Evolutionary conservation across 176 grass and related monocot species (phyloP), one percentile per base, ranked within the genome.

Genomic region (Bonia amplexicaulis): DNA sequence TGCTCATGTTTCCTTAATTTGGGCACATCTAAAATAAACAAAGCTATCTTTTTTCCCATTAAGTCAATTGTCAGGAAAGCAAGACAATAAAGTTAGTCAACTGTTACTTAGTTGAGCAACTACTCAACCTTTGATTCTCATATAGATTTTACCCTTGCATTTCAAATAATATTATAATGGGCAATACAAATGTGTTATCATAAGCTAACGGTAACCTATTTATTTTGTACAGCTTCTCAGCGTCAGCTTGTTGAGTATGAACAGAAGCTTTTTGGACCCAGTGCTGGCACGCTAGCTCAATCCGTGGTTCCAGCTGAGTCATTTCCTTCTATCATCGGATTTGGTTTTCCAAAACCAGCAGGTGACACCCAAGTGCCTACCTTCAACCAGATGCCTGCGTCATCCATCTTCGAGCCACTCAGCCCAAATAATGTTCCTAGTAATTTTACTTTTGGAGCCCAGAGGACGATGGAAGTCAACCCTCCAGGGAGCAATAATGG

Each of bases 231-330:
- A 92, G 94, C 78, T 79, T 84, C 69, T 33, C 89, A 90, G 87
- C 60, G 86, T 17, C 86, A 91, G 82, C 90, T 96, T 49, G 48
- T 89, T 31, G 86, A 91, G 80, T 96, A 93, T 23, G 91, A 93
- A 74, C 84, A 89, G 79, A 93, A 86, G 59, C 80, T 97, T 63
- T 92, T 93, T 65, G 91, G 89, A 62, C 41, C 87, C 29, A 90
- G 55, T 45, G 69, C 54, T 39, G 58, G 64, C 39, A 76, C 11
- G 0, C 75, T 41, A 74, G 60, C 70, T 68, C 79, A 71, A 71
- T 59, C 82, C 2, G 75, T 79, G 25, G 42, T 80, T 68, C 84
- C 87, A 61, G 74, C 90, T 7, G 93, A 93, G 40, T 80, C 89
- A 82, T 92, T 91, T 77, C 80, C 91, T 80, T 89, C 89, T 69